Evolutionary conservation across 768 basidiomycete species (phyloP).

Genomic region (Boletus tylopilopsis): DNA sequence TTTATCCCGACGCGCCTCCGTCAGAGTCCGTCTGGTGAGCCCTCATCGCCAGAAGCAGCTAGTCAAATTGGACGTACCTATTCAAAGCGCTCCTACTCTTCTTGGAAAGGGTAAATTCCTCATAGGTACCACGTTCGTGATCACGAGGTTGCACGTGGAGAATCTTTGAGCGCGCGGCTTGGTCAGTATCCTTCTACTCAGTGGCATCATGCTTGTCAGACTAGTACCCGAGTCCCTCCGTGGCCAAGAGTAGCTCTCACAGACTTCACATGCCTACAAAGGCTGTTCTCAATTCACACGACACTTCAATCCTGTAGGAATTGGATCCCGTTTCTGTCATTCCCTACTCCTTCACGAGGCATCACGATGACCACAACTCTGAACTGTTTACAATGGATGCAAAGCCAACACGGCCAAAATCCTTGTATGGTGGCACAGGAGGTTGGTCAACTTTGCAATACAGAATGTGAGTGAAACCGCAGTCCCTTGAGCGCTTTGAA

Average conservation of each 20-base stretch:
- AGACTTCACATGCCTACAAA: background rate
- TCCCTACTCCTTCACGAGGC: background rate
- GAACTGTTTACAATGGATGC: conserved; percentile 12
- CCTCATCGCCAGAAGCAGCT: no score
- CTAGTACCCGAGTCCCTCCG: background rate
- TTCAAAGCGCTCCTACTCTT: no score
- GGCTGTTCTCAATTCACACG: background rate
- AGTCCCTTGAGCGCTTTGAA: background rate
- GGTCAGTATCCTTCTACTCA: background rate
- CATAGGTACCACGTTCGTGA: no score
- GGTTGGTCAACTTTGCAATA: conserved; percentile 17
- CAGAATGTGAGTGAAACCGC: conserved; percentile 10
- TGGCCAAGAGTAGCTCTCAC: conserved; percentile 1
- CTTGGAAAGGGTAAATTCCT: no score
- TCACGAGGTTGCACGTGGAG: conserved; percentile 1
- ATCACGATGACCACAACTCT: conserved; percentile 7
- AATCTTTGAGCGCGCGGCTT: background rate
- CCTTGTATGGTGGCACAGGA: conserved; percentile 19
- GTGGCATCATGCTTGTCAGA: conserved; percentile 3
- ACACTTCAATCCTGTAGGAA: background rate
- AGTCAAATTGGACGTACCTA: no score
- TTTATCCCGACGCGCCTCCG: no score
- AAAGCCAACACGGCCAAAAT: conserved; percentile 1
- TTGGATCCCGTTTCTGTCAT: background rate
- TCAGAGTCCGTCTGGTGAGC: no score